These are phyloP conservation scores for Rhynchospora tenuis DNA, from an alignment of 176 grass and related monocot genomes.

Conservation along the genomic window DNA sequence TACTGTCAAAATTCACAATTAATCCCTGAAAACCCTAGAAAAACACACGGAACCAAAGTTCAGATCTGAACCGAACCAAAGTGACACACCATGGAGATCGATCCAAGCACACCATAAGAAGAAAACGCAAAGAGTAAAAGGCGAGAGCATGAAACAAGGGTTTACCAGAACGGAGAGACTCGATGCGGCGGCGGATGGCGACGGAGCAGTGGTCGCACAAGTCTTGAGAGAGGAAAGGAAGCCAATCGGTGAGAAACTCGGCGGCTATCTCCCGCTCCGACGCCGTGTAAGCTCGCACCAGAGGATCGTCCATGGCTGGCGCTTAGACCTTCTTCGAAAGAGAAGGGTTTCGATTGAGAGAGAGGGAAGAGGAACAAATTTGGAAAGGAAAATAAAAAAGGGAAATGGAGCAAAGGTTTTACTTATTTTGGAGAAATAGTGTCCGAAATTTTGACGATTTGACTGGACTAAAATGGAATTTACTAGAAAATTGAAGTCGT, in stretches of 20 bases:
- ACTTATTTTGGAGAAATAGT: background rate
- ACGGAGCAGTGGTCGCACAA: slow-evolving; percentile 60
- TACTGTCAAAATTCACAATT: background rate
- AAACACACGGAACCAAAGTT: background rate
- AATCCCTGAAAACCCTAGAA: slow-evolving; percentile 4
- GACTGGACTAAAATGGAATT: background rate
- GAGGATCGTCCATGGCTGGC: slow-evolving; percentile 38
- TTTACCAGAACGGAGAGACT: slow-evolving; percentile 55
- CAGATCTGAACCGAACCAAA: background rate
- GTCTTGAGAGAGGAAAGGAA: slow-evolving; percentile 69
- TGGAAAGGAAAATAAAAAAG: background rate
- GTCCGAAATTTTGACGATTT: background rate
- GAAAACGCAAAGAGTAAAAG: background rate
- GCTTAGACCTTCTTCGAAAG: background rate
- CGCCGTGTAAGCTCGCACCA: slow-evolving; percentile 48
- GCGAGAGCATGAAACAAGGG: background rate
- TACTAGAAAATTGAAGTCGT: too few relatives aligned
- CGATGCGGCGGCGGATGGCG: slow-evolving; percentile 51
- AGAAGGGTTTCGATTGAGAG: background rate
- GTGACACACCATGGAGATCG: background rate
- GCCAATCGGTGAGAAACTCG: slow-evolving; percentile 86
- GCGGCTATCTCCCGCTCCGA: slow-evolving; percentile 73
- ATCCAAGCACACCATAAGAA: slow-evolving; percentile 23
- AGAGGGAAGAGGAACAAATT: background rate
- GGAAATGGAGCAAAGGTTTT: background rate